A percentile compares a stretch with the other conserved stretches of the same genome.
Conservation (phyloP, 2,329 filamentous ascomycete species). For the Trichophyton rubrum region DNA sequence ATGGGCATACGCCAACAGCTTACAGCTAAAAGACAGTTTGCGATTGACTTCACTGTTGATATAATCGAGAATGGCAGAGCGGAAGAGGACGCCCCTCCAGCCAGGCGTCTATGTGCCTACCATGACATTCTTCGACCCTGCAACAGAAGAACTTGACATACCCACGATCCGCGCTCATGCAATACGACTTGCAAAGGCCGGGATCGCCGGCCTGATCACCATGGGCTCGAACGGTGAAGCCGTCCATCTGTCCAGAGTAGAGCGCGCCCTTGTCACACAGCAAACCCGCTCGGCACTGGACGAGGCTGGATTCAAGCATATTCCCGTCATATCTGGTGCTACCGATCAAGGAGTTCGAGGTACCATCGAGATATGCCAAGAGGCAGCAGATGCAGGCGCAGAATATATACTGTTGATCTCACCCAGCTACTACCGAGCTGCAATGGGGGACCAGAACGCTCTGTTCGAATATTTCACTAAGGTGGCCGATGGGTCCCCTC, state of each 20-base stretch:
- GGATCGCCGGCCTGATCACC: conserved; percentile 68
- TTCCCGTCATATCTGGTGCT: conserved; percentile 69
- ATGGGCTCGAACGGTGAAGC: conserved; percentile 90
- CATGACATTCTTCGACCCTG: conserved; percentile 77
- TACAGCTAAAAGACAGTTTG: background rate
- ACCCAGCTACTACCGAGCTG: conserved; percentile 69
- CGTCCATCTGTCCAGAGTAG: conserved; percentile 65
- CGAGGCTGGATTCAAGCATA: conserved; percentile 59
- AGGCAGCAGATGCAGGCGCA: conserved; percentile 55
- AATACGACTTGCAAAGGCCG: conserved; percentile 60
- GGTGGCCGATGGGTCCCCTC: conserved; percentile 61
- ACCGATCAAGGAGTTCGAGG: conserved; percentile 69
- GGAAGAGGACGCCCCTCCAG: background rate
- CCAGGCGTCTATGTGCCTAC: conserved; percentile 10
- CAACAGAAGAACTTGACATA: conserved; percentile 74
- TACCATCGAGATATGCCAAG: conserved; percentile 59
- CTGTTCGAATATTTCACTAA: conserved; percentile 60
- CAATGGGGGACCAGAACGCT: conserved; percentile 56
- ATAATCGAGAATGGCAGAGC: background rate
- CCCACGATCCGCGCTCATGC: conserved; percentile 68
- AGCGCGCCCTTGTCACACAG: conserved; percentile 61
- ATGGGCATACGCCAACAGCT: background rate
- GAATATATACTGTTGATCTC: conserved; percentile 71
- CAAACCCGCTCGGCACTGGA: conserved; percentile 73
- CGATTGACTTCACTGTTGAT: background rate